Percentiles rank a stretch among this genome's conserved stretches.
These are phyloP conservation scores for Amphichorda felina DNA, from an alignment of 2,329 filamentous ascomycete genomes.

Conservation along the genomic window DNA sequence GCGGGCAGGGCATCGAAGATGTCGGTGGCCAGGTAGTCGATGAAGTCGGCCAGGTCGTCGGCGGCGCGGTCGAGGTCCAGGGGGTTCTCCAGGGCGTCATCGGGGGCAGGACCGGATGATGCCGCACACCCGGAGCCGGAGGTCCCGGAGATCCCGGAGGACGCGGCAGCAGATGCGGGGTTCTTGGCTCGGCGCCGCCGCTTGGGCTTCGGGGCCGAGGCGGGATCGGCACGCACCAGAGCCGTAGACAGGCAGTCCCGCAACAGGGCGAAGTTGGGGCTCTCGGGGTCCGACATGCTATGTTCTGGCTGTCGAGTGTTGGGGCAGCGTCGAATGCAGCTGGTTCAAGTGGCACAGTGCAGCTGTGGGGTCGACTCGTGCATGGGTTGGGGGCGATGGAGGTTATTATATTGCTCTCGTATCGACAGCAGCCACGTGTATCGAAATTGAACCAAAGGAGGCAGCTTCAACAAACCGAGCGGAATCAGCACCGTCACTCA, in stretches of 20 bases:
- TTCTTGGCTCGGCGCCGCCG: not conserved
- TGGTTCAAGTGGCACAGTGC: too few species aligned
- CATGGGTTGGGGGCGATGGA: too few species aligned
- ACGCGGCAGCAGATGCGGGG: not conserved
- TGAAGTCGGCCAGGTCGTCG: slow-evolving; percentile 57
- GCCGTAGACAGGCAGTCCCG: slow-evolving; percentile 62
- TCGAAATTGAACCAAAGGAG: too few species aligned
- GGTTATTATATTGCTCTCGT: too few species aligned
- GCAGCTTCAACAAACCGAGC: too few species aligned
- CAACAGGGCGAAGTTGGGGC: slow-evolving; percentile 42
- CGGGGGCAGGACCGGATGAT: slow-evolving; percentile 13
- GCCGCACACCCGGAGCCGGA: slow-evolving; percentile 24
- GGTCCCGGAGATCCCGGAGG: slow-evolving; percentile 19
- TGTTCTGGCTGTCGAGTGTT: too few species aligned
- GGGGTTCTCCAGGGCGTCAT: too few species aligned
- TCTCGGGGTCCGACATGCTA: not conserved
- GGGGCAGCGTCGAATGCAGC: too few species aligned
- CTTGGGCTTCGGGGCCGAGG: not conserved
- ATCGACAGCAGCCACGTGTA: too few species aligned
- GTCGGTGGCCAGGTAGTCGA: slow-evolving; percentile 63
- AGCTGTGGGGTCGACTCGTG: too few species aligned
- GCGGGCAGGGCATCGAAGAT: slow-evolving; percentile 55
- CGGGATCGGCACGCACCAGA: slow-evolving; percentile 49
- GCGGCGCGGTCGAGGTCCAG: slow-evolving; percentile 6
- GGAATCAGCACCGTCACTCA: too few species aligned